Evolutionary conservation across 2,329 filamentous ascomycete genomes (phyloP).

Genomic region (Ophiostoma sp.): DNA sequence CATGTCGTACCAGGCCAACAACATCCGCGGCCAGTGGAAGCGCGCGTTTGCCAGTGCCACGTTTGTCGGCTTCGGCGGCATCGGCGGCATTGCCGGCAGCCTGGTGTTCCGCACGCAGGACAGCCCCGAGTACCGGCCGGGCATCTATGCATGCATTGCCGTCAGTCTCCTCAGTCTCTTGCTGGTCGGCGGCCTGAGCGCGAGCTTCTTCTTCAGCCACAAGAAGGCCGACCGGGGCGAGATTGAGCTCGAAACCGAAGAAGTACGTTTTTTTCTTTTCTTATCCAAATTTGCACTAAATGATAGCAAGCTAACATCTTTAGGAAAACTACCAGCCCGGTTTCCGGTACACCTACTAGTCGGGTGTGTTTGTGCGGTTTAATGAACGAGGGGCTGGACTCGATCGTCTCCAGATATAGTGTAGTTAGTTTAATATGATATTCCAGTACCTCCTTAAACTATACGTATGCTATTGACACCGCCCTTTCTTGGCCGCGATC

Average conservation of each 20-base stretch:
- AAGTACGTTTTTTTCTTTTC: conserved; percentile 35
- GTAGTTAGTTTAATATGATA: neutral
- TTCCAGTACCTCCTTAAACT: too few species aligned
- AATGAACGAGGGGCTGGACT: neutral
- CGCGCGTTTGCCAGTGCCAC: conserved; percentile 72
- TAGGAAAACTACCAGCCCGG: conserved; percentile 38
- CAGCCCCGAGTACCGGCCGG: conserved; percentile 48
- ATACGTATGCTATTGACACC: neutral
- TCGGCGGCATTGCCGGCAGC: conserved; percentile 72
- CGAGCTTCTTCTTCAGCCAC: conserved; percentile 44
- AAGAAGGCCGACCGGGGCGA: conserved; percentile 49
- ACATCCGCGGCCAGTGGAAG: conserved; percentile 85
- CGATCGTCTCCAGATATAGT: neutral
- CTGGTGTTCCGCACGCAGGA: conserved; percentile 63
- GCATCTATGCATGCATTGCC: conserved; percentile 52
- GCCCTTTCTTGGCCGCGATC: neutral
- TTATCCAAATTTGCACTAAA: neutral
- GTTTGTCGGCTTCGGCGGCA: conserved; percentile 68
- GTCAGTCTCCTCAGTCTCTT: conserved; percentile 44
- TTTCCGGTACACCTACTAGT: conserved; percentile 41
- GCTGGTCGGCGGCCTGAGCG: conserved; percentile 40
- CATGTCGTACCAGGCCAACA: conserved; percentile 80
- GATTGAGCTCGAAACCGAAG: conserved; percentile 46
- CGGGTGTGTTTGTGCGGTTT: neutral
- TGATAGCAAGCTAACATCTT: too few species aligned